Percentiles rank a stretch among this genome's conserved stretches.
Evolutionary conservation across 495 filamentous ascomycete species (phyloP).

Genomic region (Durotheca rogersii): DNA sequence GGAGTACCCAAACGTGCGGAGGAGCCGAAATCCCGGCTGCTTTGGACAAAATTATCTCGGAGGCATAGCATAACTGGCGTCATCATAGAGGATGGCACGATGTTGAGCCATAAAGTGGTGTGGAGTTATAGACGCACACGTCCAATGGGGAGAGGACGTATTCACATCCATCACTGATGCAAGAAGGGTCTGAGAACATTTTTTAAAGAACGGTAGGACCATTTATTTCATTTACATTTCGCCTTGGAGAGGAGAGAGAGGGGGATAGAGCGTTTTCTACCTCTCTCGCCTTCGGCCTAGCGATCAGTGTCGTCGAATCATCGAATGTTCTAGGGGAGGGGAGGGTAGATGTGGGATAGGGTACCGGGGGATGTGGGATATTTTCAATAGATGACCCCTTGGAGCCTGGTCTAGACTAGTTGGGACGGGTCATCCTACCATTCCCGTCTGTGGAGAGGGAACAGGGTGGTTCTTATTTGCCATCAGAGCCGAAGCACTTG

Average conservation of each 20-base stretch:
- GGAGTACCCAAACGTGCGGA: constrained; percentile 9
- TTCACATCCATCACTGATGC: constrained; percentile 8
- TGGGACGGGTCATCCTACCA: constrained; percentile 27
- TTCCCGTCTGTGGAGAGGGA: constrained; percentile 32
- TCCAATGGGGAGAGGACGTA: constrained; percentile 19
- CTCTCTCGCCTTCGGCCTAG: constrained; percentile 10
- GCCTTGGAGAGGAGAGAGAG: constrained; percentile 13
- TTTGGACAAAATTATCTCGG: constrained; percentile 10
- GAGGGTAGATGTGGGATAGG: constrained; percentile 14
- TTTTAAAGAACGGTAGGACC: constrained; percentile 9
- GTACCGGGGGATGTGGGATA: constrained; percentile 14
- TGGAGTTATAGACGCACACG: constrained; percentile 7
- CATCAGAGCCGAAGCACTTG: constrained; percentile 23
- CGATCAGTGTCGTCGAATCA: constrained; percentile 24
- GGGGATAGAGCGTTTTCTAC: constrained; percentile 1
- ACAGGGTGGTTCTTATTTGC: constrained; percentile 22
- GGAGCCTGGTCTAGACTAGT: constrained; percentile 17
- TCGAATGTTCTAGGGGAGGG: constrained; percentile 31
- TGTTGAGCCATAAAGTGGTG: constrained; percentile 21
- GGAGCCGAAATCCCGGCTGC: constrained; percentile 7
- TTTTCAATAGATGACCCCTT: constrained; percentile 12
- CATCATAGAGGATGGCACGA: constrained; percentile 19
- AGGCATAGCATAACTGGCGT: constrained; percentile 1
- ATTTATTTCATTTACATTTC: constrained; percentile 29
- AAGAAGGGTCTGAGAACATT: constrained; percentile 25